Evolutionary conservation across 2,329 filamentous ascomycete genomes (phyloP).

Genomic region (Fusarium anthophilum): DNA sequence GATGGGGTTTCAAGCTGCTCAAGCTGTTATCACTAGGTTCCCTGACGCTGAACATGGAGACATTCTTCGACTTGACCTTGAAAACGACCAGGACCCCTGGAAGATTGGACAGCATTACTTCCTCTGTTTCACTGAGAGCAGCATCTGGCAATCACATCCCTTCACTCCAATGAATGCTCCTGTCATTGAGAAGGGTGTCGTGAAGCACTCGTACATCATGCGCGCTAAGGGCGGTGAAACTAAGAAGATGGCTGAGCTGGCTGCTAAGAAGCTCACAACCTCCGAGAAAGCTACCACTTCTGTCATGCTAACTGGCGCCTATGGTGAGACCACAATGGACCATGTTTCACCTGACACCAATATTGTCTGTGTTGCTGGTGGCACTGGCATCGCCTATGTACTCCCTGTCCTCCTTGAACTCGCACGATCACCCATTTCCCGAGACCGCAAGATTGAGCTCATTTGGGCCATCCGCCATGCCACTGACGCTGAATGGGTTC

Average conservation of each 20-base stretch:
- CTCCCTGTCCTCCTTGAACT: slow-evolving; percentile 50
- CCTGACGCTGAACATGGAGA: slow-evolving; percentile 65
- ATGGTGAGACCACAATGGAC: slow-evolving; percentile 62
- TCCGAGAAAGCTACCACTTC: slow-evolving; percentile 54
- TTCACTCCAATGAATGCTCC: slow-evolving; percentile 72
- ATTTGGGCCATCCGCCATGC: slow-evolving; percentile 70
- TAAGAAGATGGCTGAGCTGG: slow-evolving; percentile 59
- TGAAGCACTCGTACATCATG: slow-evolving; percentile 66
- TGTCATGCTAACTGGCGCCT: slow-evolving; percentile 70
- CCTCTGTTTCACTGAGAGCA: slow-evolving; percentile 71
- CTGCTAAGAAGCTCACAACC: slow-evolving; percentile 48
- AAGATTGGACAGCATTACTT: slow-evolving; percentile 76
- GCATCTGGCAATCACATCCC: slow-evolving; percentile 77
- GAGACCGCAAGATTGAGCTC: slow-evolving; percentile 64
- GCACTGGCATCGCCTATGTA: slow-evolving; percentile 53
- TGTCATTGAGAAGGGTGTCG: slow-evolving; percentile 48
- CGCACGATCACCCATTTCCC: slow-evolving; percentile 54
- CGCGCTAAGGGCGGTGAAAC: slow-evolving; percentile 69
- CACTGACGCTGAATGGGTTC: slow-evolving; percentile 66
- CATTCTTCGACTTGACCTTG: slow-evolving; percentile 72
- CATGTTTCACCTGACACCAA: slow-evolving; percentile 53
- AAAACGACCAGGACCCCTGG: slow-evolving; percentile 70
- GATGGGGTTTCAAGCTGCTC: slow-evolving; percentile 64
- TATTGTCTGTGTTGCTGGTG: slow-evolving; percentile 52
- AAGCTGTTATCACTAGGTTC: slow-evolving; percentile 59